These are phyloP conservation scores for Emergomyces pasteurianus DNA, from an alignment of 2,329 filamentous ascomycete genomes.

Conservation along the genomic window DNA sequence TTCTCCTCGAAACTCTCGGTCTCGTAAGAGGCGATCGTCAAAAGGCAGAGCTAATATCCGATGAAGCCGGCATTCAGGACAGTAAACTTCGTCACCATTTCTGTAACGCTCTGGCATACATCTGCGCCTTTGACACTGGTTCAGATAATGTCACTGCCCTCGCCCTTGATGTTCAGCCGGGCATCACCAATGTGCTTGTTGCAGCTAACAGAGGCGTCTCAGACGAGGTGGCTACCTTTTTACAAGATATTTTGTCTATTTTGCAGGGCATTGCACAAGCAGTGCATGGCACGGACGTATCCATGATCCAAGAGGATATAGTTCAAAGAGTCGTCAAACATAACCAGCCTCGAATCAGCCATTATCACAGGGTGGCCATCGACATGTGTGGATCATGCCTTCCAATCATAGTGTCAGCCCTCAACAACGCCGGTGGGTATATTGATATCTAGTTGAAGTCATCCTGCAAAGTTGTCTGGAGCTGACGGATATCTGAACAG, in stretches of 20 bases:
- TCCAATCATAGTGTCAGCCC: background rate
- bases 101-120: background rate
- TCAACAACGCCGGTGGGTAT: background rate
- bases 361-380: background rate
- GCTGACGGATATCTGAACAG: background rate
- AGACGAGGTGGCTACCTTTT: background rate
- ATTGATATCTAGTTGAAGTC: background rate
- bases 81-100: background rate
- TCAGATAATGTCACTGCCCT: background rate
- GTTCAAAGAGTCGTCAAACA: background rate
- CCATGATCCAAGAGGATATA: background rate
- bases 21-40: background rate
- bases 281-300: background rate
- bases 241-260: background rate
- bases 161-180: background rate
- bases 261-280: background rate
- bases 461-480: background rate
- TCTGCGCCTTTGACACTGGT: background rate
- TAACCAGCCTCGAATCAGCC: background rate
- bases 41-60: background rate
- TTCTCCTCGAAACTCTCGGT: background rate
- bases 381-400: background rate
- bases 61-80: background rate
- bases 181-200: background rate
- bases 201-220: background rate